Base-by-base conservation (phyloP, 306 rosid genomes). In the Vigna hirtella region DNA sequence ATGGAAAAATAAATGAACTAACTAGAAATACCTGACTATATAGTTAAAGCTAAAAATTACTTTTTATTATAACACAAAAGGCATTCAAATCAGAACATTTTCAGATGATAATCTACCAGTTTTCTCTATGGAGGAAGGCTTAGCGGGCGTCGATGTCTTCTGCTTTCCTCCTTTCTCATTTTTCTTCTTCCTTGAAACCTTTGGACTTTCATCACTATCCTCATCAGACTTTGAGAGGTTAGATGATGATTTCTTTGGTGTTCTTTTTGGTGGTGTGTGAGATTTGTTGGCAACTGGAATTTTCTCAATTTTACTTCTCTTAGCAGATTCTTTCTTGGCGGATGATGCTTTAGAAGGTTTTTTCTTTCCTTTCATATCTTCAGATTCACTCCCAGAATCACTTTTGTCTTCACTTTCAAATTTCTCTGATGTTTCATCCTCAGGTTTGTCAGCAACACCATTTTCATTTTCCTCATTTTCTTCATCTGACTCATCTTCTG, bases 171-270 rank as follows among this genome's bases (percentile, higher is more conserved):
- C 86, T 72, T 82, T 89, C 63, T 85, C 96, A 50, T 57, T 86
- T 78, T 78, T 90, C 88, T 86, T 95, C 87, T 88, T 96, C 90
- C 97, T 93, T 59, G 96, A 91, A 75, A 85, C 93, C 87, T 93
- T 96, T 22, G 66, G 96, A 84, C 92, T 89, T 56, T 66, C 81
- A 55, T 90, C 94, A 75, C 63, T 83, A 24, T 87, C 91, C 76
- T 87, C 92, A 26, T 86, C 96, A 81, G 59, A 83, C 70, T 84
- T 86, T 16, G 93, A 55, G 70, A 0, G 79, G 75, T 84, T 82
- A 16, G 89, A 56, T 32, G 85, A 51, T 79, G 91, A 66, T 75
- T 83, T 87, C 91, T 91, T 93, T 50, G 78, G 75, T 65, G 81
- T 47, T 76, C 71, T 90, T 81, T 80, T 86, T 32, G 84, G 84